A percentile compares a stretch with the other conserved stretches of the same genome.
phyloP scores from a whole-genome alignment of 2,329 filamentous ascomycete genomes.

The Dothideomycetes sp. region DNA sequence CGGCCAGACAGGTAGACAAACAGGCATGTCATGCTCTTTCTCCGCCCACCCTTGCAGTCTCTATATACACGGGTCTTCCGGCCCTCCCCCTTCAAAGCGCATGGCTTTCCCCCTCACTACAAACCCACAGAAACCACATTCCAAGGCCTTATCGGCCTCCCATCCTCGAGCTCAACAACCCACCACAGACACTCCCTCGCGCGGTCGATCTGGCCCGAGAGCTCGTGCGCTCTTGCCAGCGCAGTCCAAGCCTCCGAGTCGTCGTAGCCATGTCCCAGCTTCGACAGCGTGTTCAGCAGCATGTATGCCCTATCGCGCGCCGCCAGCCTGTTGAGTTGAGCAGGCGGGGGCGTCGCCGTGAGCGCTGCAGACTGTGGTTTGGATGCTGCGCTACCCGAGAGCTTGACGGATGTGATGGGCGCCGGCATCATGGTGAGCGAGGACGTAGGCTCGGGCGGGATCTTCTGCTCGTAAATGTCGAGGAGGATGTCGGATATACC shows the following conservation, averaged over 20 bases:
- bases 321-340: conserved; percentile 70
- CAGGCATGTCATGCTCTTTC: no score
- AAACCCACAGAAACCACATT: conserved; percentile 37
- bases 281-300: conserved; percentile 71
- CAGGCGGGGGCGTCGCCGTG: conserved; percentile 40
- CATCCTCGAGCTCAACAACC: conserved; percentile 91
- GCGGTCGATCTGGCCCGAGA: conserved; percentile 74
- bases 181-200: conserved; percentile 93
- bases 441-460: conserved; percentile 15
- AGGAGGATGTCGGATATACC: conserved; percentile 76
- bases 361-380: neutral
- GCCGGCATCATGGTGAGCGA: conserved; percentile 10
- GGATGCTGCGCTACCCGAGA: conserved; percentile 2
- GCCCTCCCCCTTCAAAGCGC: no score
- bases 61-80: no score
- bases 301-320: conserved; percentile 82
- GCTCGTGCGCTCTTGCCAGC: conserved; percentile 76
- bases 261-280: conserved; percentile 78
- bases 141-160: conserved; percentile 70
- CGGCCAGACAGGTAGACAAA: no score
- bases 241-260: conserved; percentile 87
- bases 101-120: no score
- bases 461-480: conserved; percentile 63
- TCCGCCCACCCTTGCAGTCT: no score
- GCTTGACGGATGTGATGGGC: conserved; percentile 8